phyloP scores from a whole-genome alignment of 352 stramenopile species.

The Pythium dissimile region DNA sequence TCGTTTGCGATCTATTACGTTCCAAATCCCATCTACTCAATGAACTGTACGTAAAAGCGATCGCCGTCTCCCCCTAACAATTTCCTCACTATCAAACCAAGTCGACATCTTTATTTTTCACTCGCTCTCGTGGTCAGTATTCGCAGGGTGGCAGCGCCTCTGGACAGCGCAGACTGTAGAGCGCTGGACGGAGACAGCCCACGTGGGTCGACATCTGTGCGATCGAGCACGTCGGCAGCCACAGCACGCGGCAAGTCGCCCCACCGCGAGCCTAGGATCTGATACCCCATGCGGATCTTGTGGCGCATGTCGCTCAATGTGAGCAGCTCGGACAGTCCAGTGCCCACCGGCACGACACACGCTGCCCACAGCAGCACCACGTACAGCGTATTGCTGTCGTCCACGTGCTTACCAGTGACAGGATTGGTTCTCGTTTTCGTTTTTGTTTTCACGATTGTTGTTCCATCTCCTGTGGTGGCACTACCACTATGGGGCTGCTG shows the following conservation, averaged over 20 bases:
- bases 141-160: conserved; percentile 27
- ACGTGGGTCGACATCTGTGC: conserved; percentile 36
- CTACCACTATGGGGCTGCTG: background rate
- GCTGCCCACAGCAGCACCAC: conserved; percentile 11
- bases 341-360: background rate
- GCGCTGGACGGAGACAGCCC: conserved; percentile 43
- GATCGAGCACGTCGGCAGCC: conserved; percentile 23
- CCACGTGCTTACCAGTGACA: no score
- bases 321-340: background rate
- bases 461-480: background rate
- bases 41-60: no score
- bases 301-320: conserved; percentile 15
- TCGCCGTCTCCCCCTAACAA: no score
- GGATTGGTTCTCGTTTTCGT: no score
- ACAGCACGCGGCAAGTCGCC: conserved; percentile 16
- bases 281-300: conserved; percentile 28
- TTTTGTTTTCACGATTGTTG: background rate
- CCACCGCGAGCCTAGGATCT: conserved; percentile 23
- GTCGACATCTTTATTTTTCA: background rate
- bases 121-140: conserved; percentile 2
- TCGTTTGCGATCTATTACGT: no score
- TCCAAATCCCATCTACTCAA: no score
- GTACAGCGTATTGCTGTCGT: background rate
- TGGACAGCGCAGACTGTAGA: conserved; percentile 58
- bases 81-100: background rate